Base-by-base conservation (phyloP, 768 basidiomycete species). In the Rhizopogon vulgaris region DNA sequence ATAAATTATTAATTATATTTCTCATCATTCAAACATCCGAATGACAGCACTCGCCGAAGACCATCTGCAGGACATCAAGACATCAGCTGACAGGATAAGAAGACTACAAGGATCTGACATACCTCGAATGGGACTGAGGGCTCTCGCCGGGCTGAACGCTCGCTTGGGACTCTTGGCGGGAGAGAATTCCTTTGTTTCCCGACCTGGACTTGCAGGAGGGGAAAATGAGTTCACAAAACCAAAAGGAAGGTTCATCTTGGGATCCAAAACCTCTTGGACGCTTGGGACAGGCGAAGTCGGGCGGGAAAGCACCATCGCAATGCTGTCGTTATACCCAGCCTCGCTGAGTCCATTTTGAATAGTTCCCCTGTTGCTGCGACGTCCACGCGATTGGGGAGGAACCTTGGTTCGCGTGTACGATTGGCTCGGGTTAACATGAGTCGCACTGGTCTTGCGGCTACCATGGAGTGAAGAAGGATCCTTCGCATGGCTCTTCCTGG, bases 41-140 rank as follows among this genome's bases (percentile, higher is more conserved):
- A 49, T 17, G 64, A 56, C 10, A 68, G 48, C 41, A 68, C 57
- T 34, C 64, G 68, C 51, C 52, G 65, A 22, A 68, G 59, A 2
- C 66, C 58, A 52, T 63, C 66, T 68, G 38, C 4, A 6, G 36
- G 17, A 37, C 14, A 38, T 28, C 15, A 48, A 32, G 9, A 48
- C 18, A 60, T 48, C 12, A 42, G 39, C 9, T 40, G 18, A 17
- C 11, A n/a, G 32, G 10, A 57, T 36, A 24, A n/a, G 14, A 12
- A 15, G 57, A 58, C 52, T 58, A 58, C 36, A 51, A 56, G 57
- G 34, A 58, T 52, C 37, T 52, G 57, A 48, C 65, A 59, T 56
- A 50, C 71, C 69, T 49, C 66, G 61, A 2, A 65, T 53, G 43
- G 71, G 71, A 59, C 71, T 66, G 30, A 56, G 56, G 32, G 56